A percentile compares a stretch with the other conserved stretches of the same genome.
phyloP scores from a whole-genome alignment of 2,329 filamentous ascomycete species.

The Talaromyces pinophilus region DNA sequence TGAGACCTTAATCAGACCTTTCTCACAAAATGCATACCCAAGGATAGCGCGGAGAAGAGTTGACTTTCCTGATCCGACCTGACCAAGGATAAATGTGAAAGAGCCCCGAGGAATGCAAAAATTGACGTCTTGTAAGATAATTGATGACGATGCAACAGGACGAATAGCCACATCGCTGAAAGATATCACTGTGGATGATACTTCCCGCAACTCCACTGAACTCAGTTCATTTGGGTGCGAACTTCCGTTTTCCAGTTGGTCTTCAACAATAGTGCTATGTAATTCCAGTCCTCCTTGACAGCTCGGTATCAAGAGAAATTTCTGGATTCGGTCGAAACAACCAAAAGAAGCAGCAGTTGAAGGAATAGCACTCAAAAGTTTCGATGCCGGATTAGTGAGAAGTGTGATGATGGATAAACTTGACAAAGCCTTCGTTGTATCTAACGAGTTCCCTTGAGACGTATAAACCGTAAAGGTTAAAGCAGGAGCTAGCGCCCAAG shows the following conservation, averaged over 20 bases:
- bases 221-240: background rate
- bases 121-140: slow-evolving; percentile 43
- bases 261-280: background rate
- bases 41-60: slow-evolving; percentile 51
- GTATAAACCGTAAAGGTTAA: slow-evolving; percentile 28
- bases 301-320: slow-evolving; percentile 21
- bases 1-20: slow-evolving; percentile 32
- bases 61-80: slow-evolving; percentile 56
- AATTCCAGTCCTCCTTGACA: background rate
- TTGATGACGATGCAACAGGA: background rate
- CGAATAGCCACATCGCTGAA: slow-evolving; percentile 8
- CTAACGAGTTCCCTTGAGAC: background rate
- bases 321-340: slow-evolving; percentile 27
- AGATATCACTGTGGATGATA: background rate
- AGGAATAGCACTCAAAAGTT: slow-evolving; percentile 27
- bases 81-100: slow-evolving; percentile 53
- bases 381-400: slow-evolving; percentile 27
- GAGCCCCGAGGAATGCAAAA: slow-evolving; percentile 45
- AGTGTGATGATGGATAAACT: slow-evolving; percentile 30
- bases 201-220: background rate
- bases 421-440: slow-evolving; percentile 26
- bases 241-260: background rate
- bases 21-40: slow-evolving; percentile 42
- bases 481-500: slow-evolving; percentile 26
- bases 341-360: slow-evolving; percentile 23